These are phyloP conservation scores for Dactylellina sp. DNA, from an alignment of 2,329 filamentous ascomycete species.

Conservation along the genomic window DNA sequence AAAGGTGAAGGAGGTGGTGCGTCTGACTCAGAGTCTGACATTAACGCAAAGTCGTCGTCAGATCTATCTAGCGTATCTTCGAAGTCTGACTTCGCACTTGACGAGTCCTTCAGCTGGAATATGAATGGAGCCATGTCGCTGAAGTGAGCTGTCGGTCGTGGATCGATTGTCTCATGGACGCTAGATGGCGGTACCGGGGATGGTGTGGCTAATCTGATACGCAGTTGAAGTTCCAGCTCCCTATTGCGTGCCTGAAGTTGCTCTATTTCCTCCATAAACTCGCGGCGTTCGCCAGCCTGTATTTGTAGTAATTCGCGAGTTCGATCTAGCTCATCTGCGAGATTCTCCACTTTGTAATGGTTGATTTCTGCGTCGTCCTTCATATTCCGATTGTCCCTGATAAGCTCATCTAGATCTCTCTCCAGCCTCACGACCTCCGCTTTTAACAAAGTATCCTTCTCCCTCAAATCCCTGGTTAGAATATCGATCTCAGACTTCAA, in stretches of 20 bases:
- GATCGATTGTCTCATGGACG: constrained; percentile 32
- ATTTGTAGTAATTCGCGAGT: constrained; percentile 52
- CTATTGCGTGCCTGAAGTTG: constrained; percentile 46
- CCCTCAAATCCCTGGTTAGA: constrained; percentile 43
- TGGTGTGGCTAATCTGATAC: constrained; percentile 42
- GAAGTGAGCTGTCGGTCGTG: constrained; percentile 26
- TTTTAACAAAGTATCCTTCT: constrained; percentile 46
- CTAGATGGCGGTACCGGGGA: constrained; percentile 45
- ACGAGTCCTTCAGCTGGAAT: constrained; percentile 51
- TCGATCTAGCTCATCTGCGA: constrained; percentile 48
- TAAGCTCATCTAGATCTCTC: constrained; percentile 39
- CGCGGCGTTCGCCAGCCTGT: constrained; percentile 49
- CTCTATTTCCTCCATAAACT: constrained; percentile 55
- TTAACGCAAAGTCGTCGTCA: constrained; percentile 43
- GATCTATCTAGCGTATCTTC: constrained; percentile 41
- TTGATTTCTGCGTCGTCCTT: constrained; percentile 55
- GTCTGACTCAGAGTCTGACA: constrained; percentile 51
- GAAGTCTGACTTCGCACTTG: constrained; percentile 51
- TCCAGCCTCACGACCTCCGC: constrained; percentile 46
- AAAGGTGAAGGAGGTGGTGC: constrained; percentile 35
- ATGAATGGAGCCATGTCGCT: constrained; percentile 32
- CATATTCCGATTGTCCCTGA: constrained; percentile 53
- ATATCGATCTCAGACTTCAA: constrained; percentile 52
- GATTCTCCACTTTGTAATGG: constrained; percentile 54
- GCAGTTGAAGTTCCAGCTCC: constrained; percentile 51